These are phyloP conservation scores for Neonectria punicea DNA, from an alignment of 2,329 filamentous ascomycete species.

Conservation along the genomic window DNA sequence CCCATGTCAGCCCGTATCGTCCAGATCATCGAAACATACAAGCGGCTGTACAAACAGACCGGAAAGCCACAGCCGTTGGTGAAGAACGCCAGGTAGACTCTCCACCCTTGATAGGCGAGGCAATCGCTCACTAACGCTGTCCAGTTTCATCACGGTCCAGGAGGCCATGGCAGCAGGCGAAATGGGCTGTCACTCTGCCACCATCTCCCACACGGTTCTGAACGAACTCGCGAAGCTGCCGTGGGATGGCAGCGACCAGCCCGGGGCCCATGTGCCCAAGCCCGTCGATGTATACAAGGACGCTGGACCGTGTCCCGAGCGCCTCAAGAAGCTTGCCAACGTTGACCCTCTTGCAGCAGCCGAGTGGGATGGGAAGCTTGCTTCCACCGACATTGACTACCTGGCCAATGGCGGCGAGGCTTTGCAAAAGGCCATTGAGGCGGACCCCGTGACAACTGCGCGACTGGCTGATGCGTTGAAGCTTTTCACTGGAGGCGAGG, in stretches of 20 bases:
- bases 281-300: conserved; percentile 52
- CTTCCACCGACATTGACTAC: conserved; percentile 56
- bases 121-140: conserved; percentile 6
- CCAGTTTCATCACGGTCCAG: conserved; percentile 53
- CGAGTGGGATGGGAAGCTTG: conserved; percentile 52
- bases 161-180: conserved; percentile 59
- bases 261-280: conserved; percentile 53
- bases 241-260: conserved; percentile 51
- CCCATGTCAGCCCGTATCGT: conserved; percentile 59
- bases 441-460: conserved; percentile 50
- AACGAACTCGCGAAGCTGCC: conserved; percentile 51
- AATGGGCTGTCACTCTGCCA: conserved; percentile 58
- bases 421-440: conserved; percentile 54
- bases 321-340: conserved; percentile 48
- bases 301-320: conserved; percentile 45
- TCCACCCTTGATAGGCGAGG: accelerated
- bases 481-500: conserved; percentile 53
- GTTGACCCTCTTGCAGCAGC: conserved; percentile 53
- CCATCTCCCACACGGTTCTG: conserved; percentile 54
- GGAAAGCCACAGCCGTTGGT: conserved; percentile 60
- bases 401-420: conserved; percentile 56
- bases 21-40: conserved; percentile 60
- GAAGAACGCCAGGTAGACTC: conserved; percentile 55
- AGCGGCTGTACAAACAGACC: conserved; percentile 56
- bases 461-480: conserved; percentile 52